Evolutionary conservation across 108 stramenopile species (phyloP), one percentile per base, ranked within the genome.

Genomic region (Cylindrotheca fusiformis): DNA sequence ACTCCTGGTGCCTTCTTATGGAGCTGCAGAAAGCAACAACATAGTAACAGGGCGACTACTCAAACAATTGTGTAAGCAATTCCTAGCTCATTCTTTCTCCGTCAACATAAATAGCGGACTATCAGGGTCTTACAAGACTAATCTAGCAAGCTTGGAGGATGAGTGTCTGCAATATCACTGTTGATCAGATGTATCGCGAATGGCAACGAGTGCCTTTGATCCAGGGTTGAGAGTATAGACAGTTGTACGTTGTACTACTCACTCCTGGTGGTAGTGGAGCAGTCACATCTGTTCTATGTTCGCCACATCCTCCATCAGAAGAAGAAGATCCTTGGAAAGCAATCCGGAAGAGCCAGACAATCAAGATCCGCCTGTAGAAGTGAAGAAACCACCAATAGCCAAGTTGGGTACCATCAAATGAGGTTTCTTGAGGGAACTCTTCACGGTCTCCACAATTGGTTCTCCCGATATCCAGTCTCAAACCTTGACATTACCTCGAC

Each of bases 231-330:
- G 60, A 22, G 71, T 61, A 1, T 63, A 48, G 18, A 79, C 74
- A 61, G 71, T 71, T 48, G 69, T 74, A 8, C 74, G 59, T 5
- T 55, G 3, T n/a, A n/a, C n/a, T n/a, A n/a, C n/a, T n/a, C 74
- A 75, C 68, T 0, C 23, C 44, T 10, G 52, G 54, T 32, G 72
- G 66, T 1, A 61, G 52, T 1, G 53, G 53, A 3, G 74, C 67
- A 12, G 63, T 49, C 17, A 67, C 67, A 20, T 63, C 67, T 0
- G 60, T 67, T 0, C 57, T 41, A 0, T 29, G 23, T 0, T n/a
- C 23, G 36, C 62, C 36, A 32, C 60, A 60, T 18, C 67, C 48
- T 1, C 67, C 66, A 2, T 30, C 54, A 22, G 22, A 24, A 24
- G 23, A 17, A 19, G 46, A 28, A 19, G 46, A 28, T n/a, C n/a